These are phyloP conservation scores for Nakazawaea wyomingensis DNA, from an alignment of 805 yeast species.

Conservation along the genomic window DNA sequence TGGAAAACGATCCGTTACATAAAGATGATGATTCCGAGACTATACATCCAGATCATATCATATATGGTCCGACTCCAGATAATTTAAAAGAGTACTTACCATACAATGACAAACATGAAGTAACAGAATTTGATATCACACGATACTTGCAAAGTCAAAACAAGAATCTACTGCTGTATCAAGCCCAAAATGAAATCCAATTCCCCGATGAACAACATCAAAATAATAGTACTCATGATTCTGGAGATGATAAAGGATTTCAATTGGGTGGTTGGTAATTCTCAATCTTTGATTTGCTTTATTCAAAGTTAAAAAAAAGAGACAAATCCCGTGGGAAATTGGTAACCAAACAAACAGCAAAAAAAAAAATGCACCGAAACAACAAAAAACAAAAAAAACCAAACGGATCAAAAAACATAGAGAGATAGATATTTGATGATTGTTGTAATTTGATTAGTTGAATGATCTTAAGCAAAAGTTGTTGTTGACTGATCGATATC, in stretches of 20 bases:
- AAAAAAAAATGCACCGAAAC: too few species aligned
- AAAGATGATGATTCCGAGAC: background rate
- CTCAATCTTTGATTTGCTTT: background rate
- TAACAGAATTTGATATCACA: constrained; percentile 5
- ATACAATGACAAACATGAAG: constrained; percentile 23
- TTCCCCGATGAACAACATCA: constrained; percentile 2
- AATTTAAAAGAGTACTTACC: constrained; percentile 25
- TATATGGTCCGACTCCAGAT: constrained; percentile 31
- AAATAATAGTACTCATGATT: background rate
- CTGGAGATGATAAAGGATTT: constrained; percentile 4
- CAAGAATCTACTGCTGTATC: background rate
- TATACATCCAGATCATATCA: constrained; percentile 23
- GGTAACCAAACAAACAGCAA: too few species aligned
- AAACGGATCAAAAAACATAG: too few species aligned
- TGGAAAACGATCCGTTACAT: background rate
- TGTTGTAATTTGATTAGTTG: too few species aligned
- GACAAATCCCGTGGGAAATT: too few species aligned
- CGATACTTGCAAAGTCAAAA: constrained; percentile 3
- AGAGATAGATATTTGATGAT: too few species aligned
- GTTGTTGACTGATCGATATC: too few species aligned
- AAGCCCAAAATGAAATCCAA: constrained; percentile 2
- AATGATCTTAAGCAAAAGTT: too few species aligned
- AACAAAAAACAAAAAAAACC: too few species aligned
- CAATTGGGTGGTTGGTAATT: constrained; percentile 11
- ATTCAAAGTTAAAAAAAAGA: background rate